phyloP scores from a whole-genome alignment of 805 yeast species.

The Pichia phayaonensis region DNA sequence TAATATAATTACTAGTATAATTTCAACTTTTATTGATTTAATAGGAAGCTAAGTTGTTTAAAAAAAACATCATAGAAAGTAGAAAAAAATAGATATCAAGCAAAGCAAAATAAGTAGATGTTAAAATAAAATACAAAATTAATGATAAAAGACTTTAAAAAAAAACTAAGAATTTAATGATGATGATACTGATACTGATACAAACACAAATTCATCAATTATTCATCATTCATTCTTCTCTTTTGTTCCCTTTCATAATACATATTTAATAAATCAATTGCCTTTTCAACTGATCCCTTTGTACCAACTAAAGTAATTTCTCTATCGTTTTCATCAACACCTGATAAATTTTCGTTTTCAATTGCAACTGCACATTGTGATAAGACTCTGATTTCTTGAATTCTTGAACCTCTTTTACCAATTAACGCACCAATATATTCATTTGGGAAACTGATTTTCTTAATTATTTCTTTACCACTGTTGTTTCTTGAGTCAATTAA shows the following conservation, averaged over 20 bases:
- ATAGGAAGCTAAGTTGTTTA: background rate
- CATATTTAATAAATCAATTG: conserved; percentile 45
- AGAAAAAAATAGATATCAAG: background rate
- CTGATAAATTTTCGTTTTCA: conserved; percentile 43
- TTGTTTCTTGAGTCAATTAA: conserved; percentile 5
- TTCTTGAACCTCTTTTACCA: conserved; percentile 79
- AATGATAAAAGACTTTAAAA: background rate
- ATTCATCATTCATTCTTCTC: conserved; percentile 20
- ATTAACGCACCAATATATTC: conserved; percentile 85
- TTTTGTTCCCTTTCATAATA: conserved; percentile 50
- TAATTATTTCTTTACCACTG: conserved; percentile 28
- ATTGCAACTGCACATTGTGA: conserved; percentile 77
- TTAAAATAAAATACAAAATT: background rate
- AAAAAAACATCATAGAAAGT: background rate
- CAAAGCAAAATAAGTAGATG: conserved; percentile 1
- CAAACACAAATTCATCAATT: conserved; percentile 1
- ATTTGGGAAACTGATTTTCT: conserved; percentile 56
- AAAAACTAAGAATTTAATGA: background rate
- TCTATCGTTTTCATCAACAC: conserved; percentile 50
- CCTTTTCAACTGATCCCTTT: conserved; percentile 46
- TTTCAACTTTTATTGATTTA: background rate
- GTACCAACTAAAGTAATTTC: conserved; percentile 65
- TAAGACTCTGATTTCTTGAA: conserved; percentile 73
- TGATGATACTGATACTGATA: background rate
- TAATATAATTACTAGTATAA: background rate